Evolutionary conservation across 1,139 yeast species (phyloP), one percentile per base, ranked within the genome.

Genomic region (Pneumocystis jirovecii): DNA sequence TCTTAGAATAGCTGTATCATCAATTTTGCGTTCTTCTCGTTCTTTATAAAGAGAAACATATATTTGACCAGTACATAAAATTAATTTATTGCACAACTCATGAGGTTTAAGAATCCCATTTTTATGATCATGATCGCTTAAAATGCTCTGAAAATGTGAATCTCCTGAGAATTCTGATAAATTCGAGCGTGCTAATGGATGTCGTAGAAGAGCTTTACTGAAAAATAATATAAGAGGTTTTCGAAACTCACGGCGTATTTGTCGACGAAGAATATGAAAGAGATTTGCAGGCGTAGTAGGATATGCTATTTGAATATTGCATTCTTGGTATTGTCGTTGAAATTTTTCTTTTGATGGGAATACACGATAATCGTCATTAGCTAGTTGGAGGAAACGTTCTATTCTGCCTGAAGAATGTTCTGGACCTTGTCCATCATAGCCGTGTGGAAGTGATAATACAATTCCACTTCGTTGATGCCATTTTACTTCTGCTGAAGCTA

Each of bases 401-500:
- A 95, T 80, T 83, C 98, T 87, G 74, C 96, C 97, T 68, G 96
- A 89, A 50, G 98, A 93, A 79, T 95, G 99, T 80, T 95, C 99
- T 71, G 98, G 98, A 74, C 99, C 99, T 81, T 93, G 98, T 72
- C 99, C 99, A 77, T 95, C 99, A 76, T 91, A 95, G 80, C 99
- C 99, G 76, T 95, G 99, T 68, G 99, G 99, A 77, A 95, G 83
- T 5, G 97, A 89, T 72, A 95, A 80, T 63, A 93, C 96, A 70
- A 95, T 77, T 76, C 99, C 99, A 25, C 96, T 88, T 80, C 99
- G 88, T 82, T 95, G 98, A 76, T 89, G 88, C 99, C 99, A 95
- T 80, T 95, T 95, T 71, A 90, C 85, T 81, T 95, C 99, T 76
- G 96, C 98, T 75, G 93, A 90, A 63, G 97, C 89, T 74, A 95